Percentiles rank a stretch among this genome's conserved stretches.
phyloP scores from a whole-genome alignment of 1,139 yeast species.

The Sugiyamaella pinicola region DNA sequence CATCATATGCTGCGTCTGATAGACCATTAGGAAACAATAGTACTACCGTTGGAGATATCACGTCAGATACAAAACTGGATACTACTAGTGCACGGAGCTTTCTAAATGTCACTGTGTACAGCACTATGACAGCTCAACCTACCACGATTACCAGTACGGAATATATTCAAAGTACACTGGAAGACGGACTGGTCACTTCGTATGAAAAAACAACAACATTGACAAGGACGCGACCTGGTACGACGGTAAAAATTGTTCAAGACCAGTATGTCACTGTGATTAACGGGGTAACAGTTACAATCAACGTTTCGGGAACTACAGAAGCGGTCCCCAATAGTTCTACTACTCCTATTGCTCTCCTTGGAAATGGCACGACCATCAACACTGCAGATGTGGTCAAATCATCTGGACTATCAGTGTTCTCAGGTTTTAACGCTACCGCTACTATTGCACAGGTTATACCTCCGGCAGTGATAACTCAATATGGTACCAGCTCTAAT shows the following conservation, averaged over 20 bases:
- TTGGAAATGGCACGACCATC: background rate
- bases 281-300: conserved; percentile 10
- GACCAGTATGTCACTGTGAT: conserved; percentile 4
- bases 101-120: conserved; percentile 1
- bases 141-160: conserved; percentile 1
- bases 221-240: conserved; percentile 1
- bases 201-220: background rate
- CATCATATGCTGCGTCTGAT: conserved; percentile 5
- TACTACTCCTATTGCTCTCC: background rate
- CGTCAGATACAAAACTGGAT: background rate
- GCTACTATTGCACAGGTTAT: conserved; percentile 5
- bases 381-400: no score
- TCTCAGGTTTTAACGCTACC: background rate
- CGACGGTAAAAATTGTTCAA: conserved; percentile 5
- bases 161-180: background rate
- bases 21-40: background rate
- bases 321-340: background rate
- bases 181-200: conserved; percentile 1
- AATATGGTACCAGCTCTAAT: conserved; percentile 9
- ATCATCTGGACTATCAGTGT: background rate
- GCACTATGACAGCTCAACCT: background rate
- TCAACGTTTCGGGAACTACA: background rate
- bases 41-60: background rate
- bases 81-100: background rate
- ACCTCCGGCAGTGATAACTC: conserved; percentile 14